Conservation (phyloP, 352 stramenopile species). For the Pythium myriotylum region DNA sequence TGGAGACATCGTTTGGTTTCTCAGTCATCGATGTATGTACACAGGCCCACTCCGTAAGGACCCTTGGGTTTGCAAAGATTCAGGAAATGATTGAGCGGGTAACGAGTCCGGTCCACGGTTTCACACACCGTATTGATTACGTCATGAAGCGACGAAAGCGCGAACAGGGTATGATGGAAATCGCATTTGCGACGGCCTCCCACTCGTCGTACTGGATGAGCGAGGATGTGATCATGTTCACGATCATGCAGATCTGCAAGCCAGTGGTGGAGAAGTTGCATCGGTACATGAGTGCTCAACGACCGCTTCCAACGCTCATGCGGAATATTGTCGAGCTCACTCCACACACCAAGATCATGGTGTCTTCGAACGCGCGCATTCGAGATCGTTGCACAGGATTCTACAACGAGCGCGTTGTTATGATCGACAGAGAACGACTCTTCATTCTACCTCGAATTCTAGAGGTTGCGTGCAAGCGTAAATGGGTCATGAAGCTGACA, state of each 20-base stretch:
- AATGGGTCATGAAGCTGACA: slow-evolving; percentile 69
- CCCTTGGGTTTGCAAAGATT: slow-evolving; percentile 71
- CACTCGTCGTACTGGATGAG: slow-evolving; percentile 91
- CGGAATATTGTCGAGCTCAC: slow-evolving; percentile 82
- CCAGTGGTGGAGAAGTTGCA: slow-evolving; percentile 81
- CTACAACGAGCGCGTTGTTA: slow-evolving; percentile 70
- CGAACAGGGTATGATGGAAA: slow-evolving; percentile 87
- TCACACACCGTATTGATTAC: slow-evolving; percentile 81
- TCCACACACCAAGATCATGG: slow-evolving; percentile 59
- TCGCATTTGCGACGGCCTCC: slow-evolving; percentile 77
- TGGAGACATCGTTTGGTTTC: neutral
- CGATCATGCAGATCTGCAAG: slow-evolving; percentile 84
- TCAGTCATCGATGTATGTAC: neutral
- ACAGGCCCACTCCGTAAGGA: slow-evolving; percentile 64
- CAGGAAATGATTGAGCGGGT: slow-evolving; percentile 76
- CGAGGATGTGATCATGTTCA: slow-evolving; percentile 86
- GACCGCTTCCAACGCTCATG: slow-evolving; percentile 73
- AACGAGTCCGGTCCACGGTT: slow-evolving; percentile 72
- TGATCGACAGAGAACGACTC: slow-evolving; percentile 73
- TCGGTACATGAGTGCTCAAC: slow-evolving; percentile 76
- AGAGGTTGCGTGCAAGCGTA: slow-evolving; percentile 68
- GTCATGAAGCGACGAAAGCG: slow-evolving; percentile 72
- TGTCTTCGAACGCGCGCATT: slow-evolving; percentile 77
- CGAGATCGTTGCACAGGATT: slow-evolving; percentile 78
- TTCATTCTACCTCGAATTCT: slow-evolving; percentile 65